Conservation (phyloP, 225 moss, liverwort and hornwort genomes). For the Polytrichum formosum region DNA sequence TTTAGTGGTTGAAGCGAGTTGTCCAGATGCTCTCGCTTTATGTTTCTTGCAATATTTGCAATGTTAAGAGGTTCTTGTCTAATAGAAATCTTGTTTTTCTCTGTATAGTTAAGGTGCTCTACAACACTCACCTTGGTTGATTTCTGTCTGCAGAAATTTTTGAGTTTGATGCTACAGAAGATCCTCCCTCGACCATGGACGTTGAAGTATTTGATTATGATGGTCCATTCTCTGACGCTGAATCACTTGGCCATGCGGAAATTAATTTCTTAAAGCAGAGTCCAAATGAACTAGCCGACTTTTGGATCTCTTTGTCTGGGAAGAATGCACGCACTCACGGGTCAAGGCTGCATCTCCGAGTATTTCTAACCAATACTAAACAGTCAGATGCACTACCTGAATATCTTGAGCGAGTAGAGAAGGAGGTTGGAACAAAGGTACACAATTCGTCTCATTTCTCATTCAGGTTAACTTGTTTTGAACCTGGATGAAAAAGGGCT, state of each 20-base stretch:
- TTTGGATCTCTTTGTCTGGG: conserved; percentile 72
- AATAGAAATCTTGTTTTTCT: too few relatives aligned
- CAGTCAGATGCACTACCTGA: conserved; percentile 59
- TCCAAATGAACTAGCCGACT: conserved; percentile 56
- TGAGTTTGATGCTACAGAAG: conserved; percentile 97
- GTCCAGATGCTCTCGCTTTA: too few relatives aligned
- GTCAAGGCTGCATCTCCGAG: conserved; percentile 73
- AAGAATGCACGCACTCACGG: conserved; percentile 62
- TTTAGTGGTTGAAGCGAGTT: too few relatives aligned
- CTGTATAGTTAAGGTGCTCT: too few relatives aligned
- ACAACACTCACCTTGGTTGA: too few relatives aligned
- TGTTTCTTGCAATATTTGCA: too few relatives aligned
- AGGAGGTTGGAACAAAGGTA: conserved; percentile 89
- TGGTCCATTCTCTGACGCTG: conserved; percentile 88
- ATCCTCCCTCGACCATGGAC: conserved; percentile 90
- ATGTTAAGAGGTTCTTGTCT: too few relatives aligned
- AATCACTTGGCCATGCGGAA: conserved; percentile 73
- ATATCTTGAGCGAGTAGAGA: conserved; percentile 75
- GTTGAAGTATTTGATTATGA: conserved; percentile 93
- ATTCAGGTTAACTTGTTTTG: neutral
- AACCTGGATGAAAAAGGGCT: too few relatives aligned
- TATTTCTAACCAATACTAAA: conserved; percentile 70
- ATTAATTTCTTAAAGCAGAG: conserved; percentile 81
- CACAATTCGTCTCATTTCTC: neutral
- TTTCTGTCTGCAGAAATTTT: conserved; percentile 39